Evolutionary conservation across 78 protist genomes (phyloP), one percentile per base, ranked within the genome.

Genomic region (Dictyostelium capitatum): DNA sequence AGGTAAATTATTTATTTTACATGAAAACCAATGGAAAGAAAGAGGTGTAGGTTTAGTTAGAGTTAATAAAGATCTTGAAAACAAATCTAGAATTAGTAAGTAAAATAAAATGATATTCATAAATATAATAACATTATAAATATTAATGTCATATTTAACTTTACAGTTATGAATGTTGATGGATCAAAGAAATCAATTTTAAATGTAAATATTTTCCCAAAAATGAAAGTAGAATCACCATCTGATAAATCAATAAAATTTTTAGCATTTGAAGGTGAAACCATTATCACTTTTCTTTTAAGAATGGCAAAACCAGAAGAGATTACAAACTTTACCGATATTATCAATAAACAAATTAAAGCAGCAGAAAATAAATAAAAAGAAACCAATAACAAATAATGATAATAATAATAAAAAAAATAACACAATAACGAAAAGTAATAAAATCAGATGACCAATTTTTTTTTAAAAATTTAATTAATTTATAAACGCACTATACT

Each of bases 51-150:
- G 93, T 51, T 5, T 53, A 47, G 20, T 87, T 17, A 87, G 80
- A 65, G 69, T 87, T 23, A 87, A 87, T 51, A 87, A 65, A 30
- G 37, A 87, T 37, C 7, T 70, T 17, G 57, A 74, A 62, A 79
- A 82, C 14, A 87, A 87, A 19, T 46, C 80, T 7, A 87, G 93
- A 87, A 62, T 87, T 50, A 59, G 93, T 87, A 87, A 19, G 93
- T 64, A 30, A 46, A 67, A 32, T 32, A 70, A 19, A 20, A 69
- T 2, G 43, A 37, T 37, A 37, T 37, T 11, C 19, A 25, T 50
- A 74, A 47, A 23, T 23, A 20, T 3, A 20, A 20, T 74, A 7
- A 48, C 7, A 56, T 20, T 56, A 14, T 53, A 14, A 53, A 53
- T 53, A 53, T 3, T 46, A 72, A 43, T 72, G 6, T 80, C 59